Conservation (phyloP, 2,329 filamentous ascomycete genomes). For the Ophiosphaerella korrae region DNA sequence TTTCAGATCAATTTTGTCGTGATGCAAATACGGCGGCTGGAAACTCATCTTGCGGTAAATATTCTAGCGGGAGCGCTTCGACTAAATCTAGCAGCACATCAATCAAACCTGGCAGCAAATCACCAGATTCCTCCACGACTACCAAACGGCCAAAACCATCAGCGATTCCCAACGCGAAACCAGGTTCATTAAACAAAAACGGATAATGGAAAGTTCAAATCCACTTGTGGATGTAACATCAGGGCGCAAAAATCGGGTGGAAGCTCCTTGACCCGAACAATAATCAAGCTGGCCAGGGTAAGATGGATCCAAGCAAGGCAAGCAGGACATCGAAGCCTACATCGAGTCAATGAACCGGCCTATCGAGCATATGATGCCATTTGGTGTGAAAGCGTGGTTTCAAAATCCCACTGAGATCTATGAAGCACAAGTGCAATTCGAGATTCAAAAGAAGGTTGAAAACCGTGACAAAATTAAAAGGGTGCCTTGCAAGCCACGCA, state of each 20-base stretch:
- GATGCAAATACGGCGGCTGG: neutral
- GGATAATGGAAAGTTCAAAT: slow-evolving; percentile 19
- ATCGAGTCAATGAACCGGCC: slow-evolving; percentile 12
- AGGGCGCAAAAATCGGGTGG: slow-evolving; percentile 17
- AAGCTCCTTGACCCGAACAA: slow-evolving; percentile 20
- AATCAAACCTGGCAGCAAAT: no score
- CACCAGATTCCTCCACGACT: no score
- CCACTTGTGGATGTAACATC: slow-evolving; percentile 14
- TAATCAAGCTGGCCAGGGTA: slow-evolving; percentile 8
- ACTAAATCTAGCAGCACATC: neutral
- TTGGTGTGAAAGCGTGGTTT: slow-evolving; percentile 6
- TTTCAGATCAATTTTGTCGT: slow-evolving; percentile 31
- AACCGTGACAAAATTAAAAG: neutral
- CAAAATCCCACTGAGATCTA: neutral
- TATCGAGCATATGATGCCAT: slow-evolving; percentile 11
- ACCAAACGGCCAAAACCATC: neutral
- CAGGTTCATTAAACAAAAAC: slow-evolving; percentile 8
- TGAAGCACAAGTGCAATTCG: slow-evolving; percentile 7
- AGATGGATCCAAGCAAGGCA: neutral
- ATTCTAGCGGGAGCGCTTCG: slow-evolving; percentile 13
- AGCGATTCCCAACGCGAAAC: neutral
- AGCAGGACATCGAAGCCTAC: neutral
- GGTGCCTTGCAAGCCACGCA: slow-evolving; percentile 6
- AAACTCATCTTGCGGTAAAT: slow-evolving; percentile 13
- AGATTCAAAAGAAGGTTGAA: slow-evolving; percentile 8